These are phyloP conservation scores for Syzygium syzygioides DNA, from an alignment of 441 rosid genomes.

Conservation along the genomic window DNA sequence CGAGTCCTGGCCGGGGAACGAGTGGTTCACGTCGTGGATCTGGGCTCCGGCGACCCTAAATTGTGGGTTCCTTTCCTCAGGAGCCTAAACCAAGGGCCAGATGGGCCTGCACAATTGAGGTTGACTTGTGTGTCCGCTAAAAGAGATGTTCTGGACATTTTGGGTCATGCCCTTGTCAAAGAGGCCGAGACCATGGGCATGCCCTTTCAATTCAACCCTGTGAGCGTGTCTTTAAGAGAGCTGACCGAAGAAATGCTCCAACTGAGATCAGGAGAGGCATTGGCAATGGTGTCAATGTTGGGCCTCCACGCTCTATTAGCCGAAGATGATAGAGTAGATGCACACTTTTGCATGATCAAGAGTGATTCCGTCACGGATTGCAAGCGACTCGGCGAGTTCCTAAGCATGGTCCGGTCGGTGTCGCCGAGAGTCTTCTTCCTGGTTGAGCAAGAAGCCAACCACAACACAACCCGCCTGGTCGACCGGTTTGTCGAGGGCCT, in stretches of 20 bases:
- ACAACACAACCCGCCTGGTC: conserved; percentile 22
- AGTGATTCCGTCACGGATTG: conserved; percentile 19
- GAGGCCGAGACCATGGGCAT: conserved; percentile 31
- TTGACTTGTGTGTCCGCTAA: conserved; percentile 22
- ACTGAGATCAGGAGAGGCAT: conserved; percentile 28
- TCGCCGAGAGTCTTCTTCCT: conserved; percentile 28
- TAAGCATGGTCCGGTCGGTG: conserved; percentile 17
- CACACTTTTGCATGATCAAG: conserved; percentile 28
- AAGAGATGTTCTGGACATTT: conserved; percentile 17
- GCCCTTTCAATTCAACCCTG: conserved; percentile 37
- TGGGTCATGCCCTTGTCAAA: conserved; percentile 27
- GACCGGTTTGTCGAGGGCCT: conserved; percentile 40
- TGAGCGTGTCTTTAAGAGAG: conserved; percentile 20
- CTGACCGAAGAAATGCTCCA: conserved; percentile 25
- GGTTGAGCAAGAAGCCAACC: conserved; percentile 44
- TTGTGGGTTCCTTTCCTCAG: conserved; percentile 33
- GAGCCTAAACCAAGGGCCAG: conserved; percentile 17
- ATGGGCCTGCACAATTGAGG: conserved; percentile 29
- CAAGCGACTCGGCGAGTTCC: conserved; percentile 26
- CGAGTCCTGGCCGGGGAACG: conserved; percentile 21
- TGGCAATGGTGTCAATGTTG: conserved; percentile 36
- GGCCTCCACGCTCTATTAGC: conserved; percentile 35
- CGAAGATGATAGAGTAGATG: conserved; percentile 42
- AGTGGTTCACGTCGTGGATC: conserved; percentile 35
- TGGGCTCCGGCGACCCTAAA: conserved; percentile 32